Evolutionary conservation across 2,329 filamentous ascomycete genomes (phyloP).

Genomic region (Aspergillus pseudonomiae): DNA sequence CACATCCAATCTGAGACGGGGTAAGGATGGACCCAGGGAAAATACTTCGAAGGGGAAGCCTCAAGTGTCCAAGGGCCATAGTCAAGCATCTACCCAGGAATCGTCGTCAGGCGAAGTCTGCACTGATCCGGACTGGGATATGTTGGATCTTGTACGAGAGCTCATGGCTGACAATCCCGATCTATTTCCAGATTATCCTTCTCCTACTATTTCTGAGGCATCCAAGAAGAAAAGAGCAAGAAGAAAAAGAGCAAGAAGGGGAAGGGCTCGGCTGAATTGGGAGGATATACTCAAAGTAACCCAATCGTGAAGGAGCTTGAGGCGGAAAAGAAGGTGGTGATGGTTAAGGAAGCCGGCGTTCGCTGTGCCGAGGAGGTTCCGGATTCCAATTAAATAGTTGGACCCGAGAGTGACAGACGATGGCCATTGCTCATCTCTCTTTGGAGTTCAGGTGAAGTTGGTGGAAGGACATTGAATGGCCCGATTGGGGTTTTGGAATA

Average conservation of each 20-base stretch:
- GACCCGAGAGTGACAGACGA: not conserved
- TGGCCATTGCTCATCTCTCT: not conserved
- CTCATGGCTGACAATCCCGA: not conserved
- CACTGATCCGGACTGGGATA: not conserved
- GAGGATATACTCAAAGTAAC: not conserved
- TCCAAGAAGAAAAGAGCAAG: not conserved
- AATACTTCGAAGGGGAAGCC: not conserved
- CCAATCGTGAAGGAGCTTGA: not conserved
- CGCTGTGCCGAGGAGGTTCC: not conserved
- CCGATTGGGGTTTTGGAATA: not conserved
- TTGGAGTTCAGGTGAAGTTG: not conserved
- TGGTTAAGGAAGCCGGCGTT: not conserved
- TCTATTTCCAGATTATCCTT: not conserved
- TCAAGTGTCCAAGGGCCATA: not conserved
- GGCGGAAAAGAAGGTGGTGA: not conserved
- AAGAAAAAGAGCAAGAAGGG: not conserved
- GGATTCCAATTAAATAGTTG: not conserved
- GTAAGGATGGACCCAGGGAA: not conserved
- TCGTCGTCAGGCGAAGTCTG: not conserved
- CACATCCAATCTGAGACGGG: not conserved
- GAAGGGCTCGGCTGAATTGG: not conserved
- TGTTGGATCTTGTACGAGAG: conserved; percentile 8
- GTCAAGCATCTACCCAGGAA: not conserved
- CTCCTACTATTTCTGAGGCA: not conserved
- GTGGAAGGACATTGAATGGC: not conserved